Conservation (phyloP, 192 early-diverging fungal species). For the Dispira simplex region DNA sequence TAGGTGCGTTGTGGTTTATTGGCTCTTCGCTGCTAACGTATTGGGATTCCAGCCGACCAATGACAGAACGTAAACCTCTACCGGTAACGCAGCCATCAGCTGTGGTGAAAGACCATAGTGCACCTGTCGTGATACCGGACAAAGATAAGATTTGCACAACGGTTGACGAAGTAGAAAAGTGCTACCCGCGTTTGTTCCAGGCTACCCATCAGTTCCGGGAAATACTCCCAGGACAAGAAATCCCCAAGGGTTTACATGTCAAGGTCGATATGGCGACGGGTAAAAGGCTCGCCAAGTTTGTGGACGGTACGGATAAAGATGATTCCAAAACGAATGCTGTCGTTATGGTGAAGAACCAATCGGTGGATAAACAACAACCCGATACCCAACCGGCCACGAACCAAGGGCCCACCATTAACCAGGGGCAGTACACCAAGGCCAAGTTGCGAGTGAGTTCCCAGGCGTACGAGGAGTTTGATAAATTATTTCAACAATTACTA, state of each 20-base stretch:
- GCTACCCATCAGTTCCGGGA: conserved; percentile 40
- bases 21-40: too few relatives aligned
- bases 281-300: conserved; percentile 35
- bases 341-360: conserved; percentile 16
- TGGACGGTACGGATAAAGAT: conserved; percentile 17
- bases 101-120: too few relatives aligned
- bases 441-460: not conserved
- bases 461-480: not conserved
- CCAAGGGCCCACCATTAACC: not conserved
- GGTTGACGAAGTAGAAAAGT: conserved; percentile 17
- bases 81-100: too few relatives aligned
- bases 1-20: not conserved
- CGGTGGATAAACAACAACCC: conserved; percentile 14
- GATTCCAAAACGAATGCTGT: conserved; percentile 12
- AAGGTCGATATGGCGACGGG: conserved; percentile 45
- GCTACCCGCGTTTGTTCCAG: conserved; percentile 39
- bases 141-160: not conserved
- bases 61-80: too few relatives aligned
- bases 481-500: not conserved
- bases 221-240: conserved; percentile 39
- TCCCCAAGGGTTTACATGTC: conserved; percentile 44
- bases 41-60: too few relatives aligned
- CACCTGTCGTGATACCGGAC: too few relatives aligned
- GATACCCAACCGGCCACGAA: conserved; percentile 12
- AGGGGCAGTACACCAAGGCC: too few relatives aligned